A percentile compares a stretch with the other conserved stretches of the same genome.
phyloP scores from a whole-genome alignment of 768 basidiomycete species.

The Macrolepiota albuminosa region DNA sequence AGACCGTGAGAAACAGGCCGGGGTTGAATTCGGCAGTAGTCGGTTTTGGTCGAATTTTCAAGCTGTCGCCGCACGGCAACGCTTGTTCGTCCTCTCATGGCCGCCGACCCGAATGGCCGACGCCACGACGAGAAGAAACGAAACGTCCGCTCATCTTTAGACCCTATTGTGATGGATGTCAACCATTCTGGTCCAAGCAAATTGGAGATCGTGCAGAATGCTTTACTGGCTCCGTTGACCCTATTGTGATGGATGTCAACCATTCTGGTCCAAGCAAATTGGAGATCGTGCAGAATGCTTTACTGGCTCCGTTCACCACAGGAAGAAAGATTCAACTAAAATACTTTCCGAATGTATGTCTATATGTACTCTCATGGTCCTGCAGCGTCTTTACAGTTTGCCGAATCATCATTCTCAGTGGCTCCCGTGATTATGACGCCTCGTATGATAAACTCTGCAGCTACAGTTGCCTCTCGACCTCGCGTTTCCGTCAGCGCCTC shows the following conservation, averaged over 20 bases:
- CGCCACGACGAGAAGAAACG: constrained; percentile 30
- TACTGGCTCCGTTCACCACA: constrained; percentile 65
- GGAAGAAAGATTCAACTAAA: constrained; percentile 63
- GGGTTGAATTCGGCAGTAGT: constrained; percentile 18
- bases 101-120: constrained; percentile 30
- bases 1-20: constrained; percentile 16
- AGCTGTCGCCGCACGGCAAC: background rate
- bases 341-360: constrained; percentile 73
- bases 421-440: constrained; percentile 91
- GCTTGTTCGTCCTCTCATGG: constrained; percentile 24
- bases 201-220: constrained; percentile 63
- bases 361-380: constrained; percentile 2
- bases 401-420: constrained; percentile 37
- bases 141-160: constrained; percentile 33
- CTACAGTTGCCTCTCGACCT: constrained; percentile 58
- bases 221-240: constrained; percentile 67
- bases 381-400: background rate
- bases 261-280: constrained; percentile 42
- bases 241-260: constrained; percentile 28
- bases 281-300: constrained; percentile 61
- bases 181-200: constrained; percentile 37
- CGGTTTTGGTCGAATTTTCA: constrained; percentile 12
- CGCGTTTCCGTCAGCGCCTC: constrained; percentile 28
- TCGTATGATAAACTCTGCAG: constrained; percentile 67
- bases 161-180: constrained; percentile 30